Conservation (phyloP, 1,284 basidiomycete genomes). For the Vanrija sp. region DNA sequence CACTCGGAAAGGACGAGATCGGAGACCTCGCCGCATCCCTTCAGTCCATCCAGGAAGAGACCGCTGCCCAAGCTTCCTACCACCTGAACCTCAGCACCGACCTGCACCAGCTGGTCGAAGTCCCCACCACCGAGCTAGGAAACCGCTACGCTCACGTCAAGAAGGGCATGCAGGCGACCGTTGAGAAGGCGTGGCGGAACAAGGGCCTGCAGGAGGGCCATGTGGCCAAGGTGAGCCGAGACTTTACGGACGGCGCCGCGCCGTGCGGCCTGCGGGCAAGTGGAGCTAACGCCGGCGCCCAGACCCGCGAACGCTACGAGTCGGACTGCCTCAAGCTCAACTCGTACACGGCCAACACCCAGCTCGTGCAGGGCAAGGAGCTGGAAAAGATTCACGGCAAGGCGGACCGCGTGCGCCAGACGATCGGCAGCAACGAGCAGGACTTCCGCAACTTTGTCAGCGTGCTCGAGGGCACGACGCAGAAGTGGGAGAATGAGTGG, state of each 20-base stretch:
- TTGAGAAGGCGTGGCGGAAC: constrained; percentile 84
- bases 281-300: constrained; percentile 4
- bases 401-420: constrained; percentile 83
- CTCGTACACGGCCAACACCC: constrained; percentile 88
- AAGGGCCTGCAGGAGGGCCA: constrained; percentile 79
- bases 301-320: constrained; percentile 90
- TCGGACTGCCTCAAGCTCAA: constrained; percentile 91
- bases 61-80: constrained; percentile 63
- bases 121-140: constrained; percentile 61
- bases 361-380: constrained; percentile 88
- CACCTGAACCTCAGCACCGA: constrained; percentile 66
- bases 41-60: constrained; percentile 74
- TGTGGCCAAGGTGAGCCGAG: constrained; percentile 59
- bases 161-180: constrained; percentile 59
- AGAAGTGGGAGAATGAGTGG: constrained; percentile 92
- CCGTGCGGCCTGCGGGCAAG: constrained; percentile 6
- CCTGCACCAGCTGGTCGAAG: constrained; percentile 73
- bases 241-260: too few species aligned
- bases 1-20: constrained; percentile 83
- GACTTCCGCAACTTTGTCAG: constrained; percentile 86
- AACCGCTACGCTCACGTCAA: constrained; percentile 69
- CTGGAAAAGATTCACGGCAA: constrained; percentile 85
- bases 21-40: constrained; percentile 76
- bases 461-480: constrained; percentile 72
- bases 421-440: constrained; percentile 80